A percentile compares a stretch with the other conserved stretches of the same genome.
phyloP scores from a whole-genome alignment of 2,329 filamentous ascomycete genomes.

The Ramularia endophylla region DNA sequence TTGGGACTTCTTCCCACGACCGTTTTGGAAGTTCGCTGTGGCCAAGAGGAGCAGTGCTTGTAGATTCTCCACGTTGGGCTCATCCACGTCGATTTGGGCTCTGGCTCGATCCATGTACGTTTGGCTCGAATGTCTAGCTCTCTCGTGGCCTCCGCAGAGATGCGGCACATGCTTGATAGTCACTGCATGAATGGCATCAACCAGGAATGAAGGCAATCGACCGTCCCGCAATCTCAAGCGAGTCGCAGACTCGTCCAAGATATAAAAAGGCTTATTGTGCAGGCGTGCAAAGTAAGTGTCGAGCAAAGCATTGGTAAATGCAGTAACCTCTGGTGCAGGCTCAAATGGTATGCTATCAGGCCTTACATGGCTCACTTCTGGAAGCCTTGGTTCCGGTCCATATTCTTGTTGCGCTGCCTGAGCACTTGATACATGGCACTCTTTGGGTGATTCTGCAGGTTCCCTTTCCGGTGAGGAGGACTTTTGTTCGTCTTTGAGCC shows the following conservation, averaged over 20 bases:
- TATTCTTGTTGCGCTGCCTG: too few relatives aligned
- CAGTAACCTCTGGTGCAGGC: conserved; percentile 12
- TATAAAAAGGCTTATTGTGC: conserved; percentile 75
- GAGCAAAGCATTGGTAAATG: conserved; percentile 36
- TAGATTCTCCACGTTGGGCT: conserved; percentile 71
- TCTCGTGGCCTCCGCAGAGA: conserved; percentile 57
- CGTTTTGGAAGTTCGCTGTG: conserved; percentile 68
- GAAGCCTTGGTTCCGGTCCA: too few relatives aligned
- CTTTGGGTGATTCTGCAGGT: conserved; percentile 5
- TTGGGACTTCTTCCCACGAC: conserved; percentile 77
- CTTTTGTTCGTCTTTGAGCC: conserved; percentile 55
- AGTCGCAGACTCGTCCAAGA: conserved; percentile 70
- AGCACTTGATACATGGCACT: neutral
- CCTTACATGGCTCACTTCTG: neutral
- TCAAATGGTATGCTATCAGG: neutral
- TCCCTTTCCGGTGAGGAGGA: conserved; percentile 33
- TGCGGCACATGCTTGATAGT: conserved; percentile 61
- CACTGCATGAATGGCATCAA: conserved; percentile 49
- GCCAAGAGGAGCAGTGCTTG: conserved; percentile 71
- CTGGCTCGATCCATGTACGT: conserved; percentile 68
- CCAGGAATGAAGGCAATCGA: conserved; percentile 51
- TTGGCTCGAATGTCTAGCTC: conserved; percentile 62
- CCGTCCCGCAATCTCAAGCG: conserved; percentile 65
- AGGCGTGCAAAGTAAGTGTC: conserved; percentile 75
- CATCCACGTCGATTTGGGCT: conserved; percentile 67